Conservation (phyloP, 345 rosid genomes). For the Citrus reticulata region DNA sequence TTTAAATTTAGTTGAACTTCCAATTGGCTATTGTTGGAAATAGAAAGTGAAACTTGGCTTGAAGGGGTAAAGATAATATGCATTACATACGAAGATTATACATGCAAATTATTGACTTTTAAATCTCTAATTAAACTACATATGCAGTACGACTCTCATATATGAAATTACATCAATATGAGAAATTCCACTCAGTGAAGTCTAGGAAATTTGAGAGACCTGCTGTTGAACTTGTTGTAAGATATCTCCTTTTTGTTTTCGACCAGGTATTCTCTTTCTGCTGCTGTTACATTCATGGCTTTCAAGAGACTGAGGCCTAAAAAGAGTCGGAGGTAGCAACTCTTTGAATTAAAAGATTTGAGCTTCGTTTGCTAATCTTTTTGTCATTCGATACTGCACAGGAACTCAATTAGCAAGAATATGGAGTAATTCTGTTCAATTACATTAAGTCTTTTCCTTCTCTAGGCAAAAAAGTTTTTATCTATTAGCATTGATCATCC, state of each 20-base stretch:
- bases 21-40: neutral
- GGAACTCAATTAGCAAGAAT: neutral
- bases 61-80: neutral
- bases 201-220: neutral
- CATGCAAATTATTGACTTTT: neutral
- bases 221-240: neutral
- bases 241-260: neutral
- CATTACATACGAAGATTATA: neutral
- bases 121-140: neutral
- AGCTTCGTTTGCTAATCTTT: neutral
- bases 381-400: neutral
- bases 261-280: constrained; percentile 85
- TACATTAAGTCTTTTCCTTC: neutral
- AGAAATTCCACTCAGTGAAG: neutral
- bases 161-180: neutral
- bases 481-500: neutral
- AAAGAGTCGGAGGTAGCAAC: constrained; percentile 41
- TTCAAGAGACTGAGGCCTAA: constrained; percentile 64
- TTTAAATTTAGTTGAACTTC: neutral
- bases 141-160: no score
- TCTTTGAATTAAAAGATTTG: neutral
- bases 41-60: neutral
- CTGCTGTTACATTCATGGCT: constrained; percentile 94
- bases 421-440: neutral
- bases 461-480: neutral